Evolutionary conservation across 805 yeast genomes (phyloP).

Genomic region (Blastobotrys americana): DNA sequence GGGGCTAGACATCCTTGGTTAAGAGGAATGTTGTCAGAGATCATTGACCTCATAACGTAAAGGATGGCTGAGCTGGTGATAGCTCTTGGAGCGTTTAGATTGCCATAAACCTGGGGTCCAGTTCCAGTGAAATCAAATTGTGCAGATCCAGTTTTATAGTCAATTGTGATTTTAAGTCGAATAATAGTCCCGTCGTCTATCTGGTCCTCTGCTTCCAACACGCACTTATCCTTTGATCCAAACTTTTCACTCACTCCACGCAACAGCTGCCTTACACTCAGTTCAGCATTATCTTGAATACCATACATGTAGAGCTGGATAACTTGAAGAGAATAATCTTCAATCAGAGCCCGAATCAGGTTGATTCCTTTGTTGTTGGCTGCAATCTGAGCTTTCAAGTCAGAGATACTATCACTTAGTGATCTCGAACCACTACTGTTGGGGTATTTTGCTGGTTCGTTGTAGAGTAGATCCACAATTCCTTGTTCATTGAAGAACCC

Average conservation of each 20-base stretch:
- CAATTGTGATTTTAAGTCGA: slow-evolving; percentile 31
- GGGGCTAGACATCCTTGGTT: slow-evolving; percentile 91
- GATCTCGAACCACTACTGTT: slow-evolving; percentile 89
- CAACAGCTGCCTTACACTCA: slow-evolving; percentile 54
- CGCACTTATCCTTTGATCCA: slow-evolving; percentile 28
- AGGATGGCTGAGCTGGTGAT: slow-evolving; percentile 84
- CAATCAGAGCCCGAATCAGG: slow-evolving; percentile 51
- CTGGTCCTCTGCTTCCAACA: slow-evolving; percentile 23
- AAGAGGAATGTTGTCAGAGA: slow-evolving; percentile 80
- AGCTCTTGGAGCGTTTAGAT: slow-evolving; percentile 87
- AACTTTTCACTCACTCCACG: slow-evolving; percentile 37
- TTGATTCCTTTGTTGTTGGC: slow-evolving; percentile 83
- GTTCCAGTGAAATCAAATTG: slow-evolving; percentile 81
- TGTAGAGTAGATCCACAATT: slow-evolving; percentile 52
- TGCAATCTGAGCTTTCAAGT: slow-evolving; percentile 77
- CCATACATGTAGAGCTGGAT: slow-evolving; percentile 73
- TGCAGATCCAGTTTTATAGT: slow-evolving; percentile 51
- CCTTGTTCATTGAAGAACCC: slow-evolving; percentile 72
- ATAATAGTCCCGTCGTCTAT: slow-evolving; percentile 33
- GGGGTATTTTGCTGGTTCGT: slow-evolving; percentile 71
- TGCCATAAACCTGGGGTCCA: slow-evolving; percentile 80
- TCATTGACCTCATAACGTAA: slow-evolving; percentile 78
- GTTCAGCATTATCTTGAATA: slow-evolving; percentile 71
- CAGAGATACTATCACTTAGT: slow-evolving; percentile 75
- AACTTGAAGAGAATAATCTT: slow-evolving; percentile 52